phyloP scores from a whole-genome alignment of 768 basidiomycete species.

The Leccinum variicolor region DNA sequence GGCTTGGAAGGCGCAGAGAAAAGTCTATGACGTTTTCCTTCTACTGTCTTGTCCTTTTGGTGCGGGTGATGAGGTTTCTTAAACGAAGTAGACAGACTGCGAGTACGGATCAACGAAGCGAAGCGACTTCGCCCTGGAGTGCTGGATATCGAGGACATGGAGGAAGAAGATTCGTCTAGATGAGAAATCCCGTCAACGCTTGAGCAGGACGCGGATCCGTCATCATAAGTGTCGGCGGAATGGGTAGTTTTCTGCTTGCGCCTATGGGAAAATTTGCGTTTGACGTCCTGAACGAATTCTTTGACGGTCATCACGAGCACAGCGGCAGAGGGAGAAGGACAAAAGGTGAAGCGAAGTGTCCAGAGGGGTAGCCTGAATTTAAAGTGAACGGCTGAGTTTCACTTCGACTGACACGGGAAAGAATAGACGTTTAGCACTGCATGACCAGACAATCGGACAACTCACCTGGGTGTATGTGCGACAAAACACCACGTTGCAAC shows the following conservation, averaged over 20 bases:
- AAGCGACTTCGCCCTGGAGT: constrained; percentile 9
- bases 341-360: background rate
- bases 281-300: constrained; percentile 30
- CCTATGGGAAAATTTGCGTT: constrained; percentile 29
- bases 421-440: background rate
- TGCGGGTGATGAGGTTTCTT: constrained; percentile 2
- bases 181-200: constrained; percentile 7
- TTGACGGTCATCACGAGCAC: constrained; percentile 25
- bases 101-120: constrained; percentile 12
- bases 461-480: background rate
- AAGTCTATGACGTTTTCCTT: constrained; percentile 14
- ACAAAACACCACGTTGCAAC: constrained; percentile 6
- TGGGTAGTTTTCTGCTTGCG: constrained; percentile 14
- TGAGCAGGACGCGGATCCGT: constrained; percentile 13
- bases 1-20: constrained; percentile 12
- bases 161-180: constrained; percentile 18
- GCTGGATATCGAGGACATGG: constrained; percentile 1
- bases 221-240: constrained; percentile 12
- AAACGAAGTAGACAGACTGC: constrained; percentile 7
- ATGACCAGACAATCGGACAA: background rate
- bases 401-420: background rate
- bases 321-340: background rate
- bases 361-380: background rate
- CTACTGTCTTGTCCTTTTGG: constrained; percentile 5
- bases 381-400: background rate